Evolutionary conservation across 2,329 filamentous ascomycete genomes (phyloP).

Genomic region (Arthrobotrys iridis): DNA sequence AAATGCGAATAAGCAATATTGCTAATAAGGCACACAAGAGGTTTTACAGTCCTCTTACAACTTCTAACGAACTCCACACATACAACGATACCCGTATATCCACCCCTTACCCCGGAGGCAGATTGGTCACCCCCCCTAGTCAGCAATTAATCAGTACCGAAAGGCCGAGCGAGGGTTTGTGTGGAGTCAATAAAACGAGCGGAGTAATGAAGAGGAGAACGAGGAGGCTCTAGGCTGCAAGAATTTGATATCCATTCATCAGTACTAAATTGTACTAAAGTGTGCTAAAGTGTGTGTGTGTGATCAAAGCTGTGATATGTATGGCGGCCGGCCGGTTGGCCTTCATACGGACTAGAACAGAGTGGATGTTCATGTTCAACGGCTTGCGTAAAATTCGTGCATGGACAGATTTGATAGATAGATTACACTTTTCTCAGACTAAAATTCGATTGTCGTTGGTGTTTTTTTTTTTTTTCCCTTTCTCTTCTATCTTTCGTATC

Average conservation of each 20-base stretch:
- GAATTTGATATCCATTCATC: constrained; percentile 16
- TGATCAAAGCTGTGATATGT: constrained; percentile 17
- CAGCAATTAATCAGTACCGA: constrained; percentile 33
- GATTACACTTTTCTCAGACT: not conserved
- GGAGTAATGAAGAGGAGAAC: constrained; percentile 31
- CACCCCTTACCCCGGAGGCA: constrained; percentile 15
- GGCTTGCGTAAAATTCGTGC: constrained; percentile 20
- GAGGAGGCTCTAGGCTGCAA: constrained; percentile 49
- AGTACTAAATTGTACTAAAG: too few relatives aligned
- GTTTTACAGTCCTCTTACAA: constrained; percentile 6
- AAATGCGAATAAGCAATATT: constrained; percentile 12
- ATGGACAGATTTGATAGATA: not conserved
- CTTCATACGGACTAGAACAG: constrained; percentile 7
- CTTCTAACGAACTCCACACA: constrained; percentile 23
- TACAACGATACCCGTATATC: constrained; percentile 9
- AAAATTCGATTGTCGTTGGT: not conserved
- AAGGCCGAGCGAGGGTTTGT: constrained; percentile 31
- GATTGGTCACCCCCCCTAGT: constrained; percentile 7
- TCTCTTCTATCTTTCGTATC: not conserved
- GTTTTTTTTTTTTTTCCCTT: not conserved
- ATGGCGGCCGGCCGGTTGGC: constrained; percentile 11
- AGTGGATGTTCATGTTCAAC: constrained; percentile 1
- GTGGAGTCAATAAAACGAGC: constrained; percentile 34
- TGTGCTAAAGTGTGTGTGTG: too few relatives aligned
- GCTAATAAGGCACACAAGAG: not conserved